Evolutionary conservation across 768 basidiomycete species (phyloP).

Genomic region (Rhizopogon roseolus): DNA sequence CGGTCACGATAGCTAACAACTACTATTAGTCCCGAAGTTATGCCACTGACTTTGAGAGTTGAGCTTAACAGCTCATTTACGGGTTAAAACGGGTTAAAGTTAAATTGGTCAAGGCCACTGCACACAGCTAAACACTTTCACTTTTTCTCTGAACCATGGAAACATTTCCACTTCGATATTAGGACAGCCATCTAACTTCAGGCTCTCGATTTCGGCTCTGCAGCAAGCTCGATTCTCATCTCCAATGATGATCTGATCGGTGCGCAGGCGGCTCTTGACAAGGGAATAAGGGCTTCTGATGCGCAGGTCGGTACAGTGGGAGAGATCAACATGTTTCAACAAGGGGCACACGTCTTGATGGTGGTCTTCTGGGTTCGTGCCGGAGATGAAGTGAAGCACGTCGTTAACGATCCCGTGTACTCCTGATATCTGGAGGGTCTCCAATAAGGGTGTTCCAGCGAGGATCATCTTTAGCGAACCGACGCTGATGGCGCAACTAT

Average conservation of each 20-base stretch:
- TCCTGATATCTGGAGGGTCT: slow-evolving; percentile 37
- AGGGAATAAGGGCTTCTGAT: slow-evolving; percentile 50
- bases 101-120: too few relatives aligned
- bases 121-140: slow-evolving; percentile 53
- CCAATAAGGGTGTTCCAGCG: slow-evolving; percentile 29
- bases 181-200: slow-evolving; percentile 55
- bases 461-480: slow-evolving; percentile 28
- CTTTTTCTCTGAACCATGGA: slow-evolving; percentile 55
- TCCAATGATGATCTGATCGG: slow-evolving; percentile 6
- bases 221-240: slow-evolving; percentile 12
- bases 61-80: too few relatives aligned
- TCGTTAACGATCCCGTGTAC: slow-evolving; percentile 29
- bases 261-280: slow-evolving; percentile 43
- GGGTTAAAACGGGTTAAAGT: too few relatives aligned
- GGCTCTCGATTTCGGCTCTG: slow-evolving; percentile 32
- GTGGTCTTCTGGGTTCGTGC: slow-evolving; percentile 9
- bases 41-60: too few relatives aligned
- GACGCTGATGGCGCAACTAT: slow-evolving; percentile 29
- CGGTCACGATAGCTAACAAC: too few relatives aligned
- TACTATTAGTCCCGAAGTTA: too few relatives aligned
- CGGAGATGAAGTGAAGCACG: slow-evolving; percentile 40
- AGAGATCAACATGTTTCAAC: slow-evolving; percentile 51
- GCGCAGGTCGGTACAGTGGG: slow-evolving; percentile 46
- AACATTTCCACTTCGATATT: slow-evolving; percentile 51
- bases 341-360: slow-evolving; percentile 33